Evolutionary conservation across 2,329 filamentous ascomycete species (phyloP), one percentile per base, ranked within the genome.

Genomic region (Ophiostoma fasciatum): DNA sequence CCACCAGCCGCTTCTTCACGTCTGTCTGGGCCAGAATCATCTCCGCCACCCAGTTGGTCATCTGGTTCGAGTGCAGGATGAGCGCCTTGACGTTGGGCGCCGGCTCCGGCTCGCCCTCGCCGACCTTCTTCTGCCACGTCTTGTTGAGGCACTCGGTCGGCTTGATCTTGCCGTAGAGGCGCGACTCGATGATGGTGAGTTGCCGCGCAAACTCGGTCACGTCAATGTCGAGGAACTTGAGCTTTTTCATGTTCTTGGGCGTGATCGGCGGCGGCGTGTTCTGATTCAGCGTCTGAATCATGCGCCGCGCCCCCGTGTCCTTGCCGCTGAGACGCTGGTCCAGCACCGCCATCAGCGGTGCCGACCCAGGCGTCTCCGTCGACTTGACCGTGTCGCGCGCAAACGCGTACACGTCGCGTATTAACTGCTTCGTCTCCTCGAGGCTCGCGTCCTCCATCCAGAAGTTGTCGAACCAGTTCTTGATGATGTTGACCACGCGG

Each of bases 11-110:
- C 57, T 93, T 92, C 64, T 90, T 94, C 43, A 94, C 82, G 54
- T 98, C 90, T 49, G 78, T 73, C 57, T 98, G 90, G 0, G 81
- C 87, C 43, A 98, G 60, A 47, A 98, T 96, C 90, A 98, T 96
- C 57, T 96, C 88, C 21, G 90, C 90, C 34, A 96, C 90, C 90
- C 90, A 98, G 54, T 96, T 98, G 6, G 90, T 98, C 66, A 98
- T 77, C 57, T 96, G 88, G 51, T 98, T 98, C 1, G 90, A 96
- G 59, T 98, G 90, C 35, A 96, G 66, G 59, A 98, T 98, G 43
- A 98, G 68, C 9, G 85, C 82, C 60, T 96, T 94, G 47, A 98
- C 84, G 49, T 98, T 96, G 1, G 84, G 74, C 9, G 90, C 87
- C 23, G 87, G 82, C 49, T 94, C 85, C 6, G 79, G 71, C 43